Conservation (phyloP, 2,329 filamentous ascomycete species). For the Colletotrichum viniferum region DNA sequence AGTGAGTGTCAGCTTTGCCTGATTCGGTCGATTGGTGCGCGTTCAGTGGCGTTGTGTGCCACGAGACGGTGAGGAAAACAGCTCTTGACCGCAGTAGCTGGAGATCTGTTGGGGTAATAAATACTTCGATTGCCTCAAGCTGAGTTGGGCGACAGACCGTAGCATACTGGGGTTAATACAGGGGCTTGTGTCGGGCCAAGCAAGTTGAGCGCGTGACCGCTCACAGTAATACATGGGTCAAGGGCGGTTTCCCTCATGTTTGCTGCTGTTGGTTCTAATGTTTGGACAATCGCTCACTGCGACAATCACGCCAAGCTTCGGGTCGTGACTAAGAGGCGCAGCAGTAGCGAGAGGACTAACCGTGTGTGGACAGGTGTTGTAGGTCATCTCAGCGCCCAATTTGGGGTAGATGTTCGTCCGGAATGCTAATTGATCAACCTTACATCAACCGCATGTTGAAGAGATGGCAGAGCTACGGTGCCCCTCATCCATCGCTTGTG, state of each 20-base stretch:
- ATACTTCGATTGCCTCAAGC: not conserved
- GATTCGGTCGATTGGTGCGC: not conserved
- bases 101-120: not conserved
- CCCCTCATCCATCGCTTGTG: not conserved
- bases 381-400: not conserved
- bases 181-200: not conserved
- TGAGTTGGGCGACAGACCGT: not conserved
- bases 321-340: not conserved
- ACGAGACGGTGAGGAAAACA: not conserved
- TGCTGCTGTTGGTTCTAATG: not conserved
- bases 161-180: not conserved
- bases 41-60: not conserved
- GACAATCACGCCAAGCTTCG: not conserved
- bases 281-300: not conserved
- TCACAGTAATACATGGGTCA: not conserved
- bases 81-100: not conserved
- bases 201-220: not conserved
- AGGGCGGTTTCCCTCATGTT: not conserved
- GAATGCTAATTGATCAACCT: not conserved
- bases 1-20: not conserved
- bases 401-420: not conserved
- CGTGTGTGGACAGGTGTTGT: not conserved
- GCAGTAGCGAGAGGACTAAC: not conserved
- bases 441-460: not conserved
- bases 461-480: not conserved